Percentiles rank a stretch among this genome's conserved stretches.
Conservation (phyloP, 139 green algal genomes). For the Chlamydomonas sp. region DNA sequence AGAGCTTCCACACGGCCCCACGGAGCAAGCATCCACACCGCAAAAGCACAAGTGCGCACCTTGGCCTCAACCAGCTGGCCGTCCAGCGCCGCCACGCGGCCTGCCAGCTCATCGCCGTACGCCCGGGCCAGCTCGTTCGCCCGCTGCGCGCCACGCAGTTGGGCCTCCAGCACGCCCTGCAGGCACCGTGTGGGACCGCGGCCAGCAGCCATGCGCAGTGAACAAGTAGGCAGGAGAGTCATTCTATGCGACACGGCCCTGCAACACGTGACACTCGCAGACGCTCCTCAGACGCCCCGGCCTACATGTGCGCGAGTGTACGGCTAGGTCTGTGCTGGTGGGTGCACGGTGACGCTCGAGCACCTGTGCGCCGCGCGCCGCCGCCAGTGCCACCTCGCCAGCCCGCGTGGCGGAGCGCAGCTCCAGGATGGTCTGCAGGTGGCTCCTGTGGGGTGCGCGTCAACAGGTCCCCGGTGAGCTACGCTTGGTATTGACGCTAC, state of each 20-base stretch:
- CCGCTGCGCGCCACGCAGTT: constrained; percentile 25
- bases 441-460: not conserved
- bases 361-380: constrained; percentile 1
- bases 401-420: constrained; percentile 5
- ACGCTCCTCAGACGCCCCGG: no score
- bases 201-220: no score
- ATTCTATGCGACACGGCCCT: no score
- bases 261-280: no score
- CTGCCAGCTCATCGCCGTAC: constrained; percentile 5
- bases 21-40: no score
- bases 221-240: no score
- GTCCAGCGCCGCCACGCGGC: constrained; percentile 11
- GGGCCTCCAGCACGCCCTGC: constrained; percentile 26
- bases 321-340: no score
- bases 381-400: constrained; percentile 11
- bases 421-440: not conserved
- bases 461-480: not conserved
- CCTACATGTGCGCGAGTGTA: not conserved
- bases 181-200: no score
- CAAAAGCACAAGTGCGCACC: not conserved
- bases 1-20: no score
- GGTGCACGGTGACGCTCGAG: no score
- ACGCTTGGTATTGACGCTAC: no score
- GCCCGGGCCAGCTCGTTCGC: not conserved
- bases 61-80: not conserved